Evolutionary conservation across 306 rosid genomes (phyloP).

Genomic region (Notholithocarpus densiflorus): DNA sequence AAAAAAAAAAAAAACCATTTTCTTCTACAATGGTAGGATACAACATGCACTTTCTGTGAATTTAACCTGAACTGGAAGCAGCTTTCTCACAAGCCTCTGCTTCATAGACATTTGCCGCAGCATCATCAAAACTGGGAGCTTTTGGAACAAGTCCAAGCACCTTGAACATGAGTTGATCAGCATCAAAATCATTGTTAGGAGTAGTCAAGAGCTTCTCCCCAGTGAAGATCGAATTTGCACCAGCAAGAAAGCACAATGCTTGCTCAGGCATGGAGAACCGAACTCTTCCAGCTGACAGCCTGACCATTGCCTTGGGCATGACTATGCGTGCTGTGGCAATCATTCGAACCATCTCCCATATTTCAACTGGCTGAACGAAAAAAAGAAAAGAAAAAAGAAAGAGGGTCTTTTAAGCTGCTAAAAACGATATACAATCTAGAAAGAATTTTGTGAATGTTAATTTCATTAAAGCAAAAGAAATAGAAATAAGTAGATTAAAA

Average conservation of each 20-base stretch:
- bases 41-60: not conserved
- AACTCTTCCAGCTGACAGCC: conserved; percentile 93
- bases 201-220: conserved; percentile 97
- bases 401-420: not conserved
- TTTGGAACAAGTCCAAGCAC: conserved; percentile 47
- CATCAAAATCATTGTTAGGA: conserved; percentile 88
- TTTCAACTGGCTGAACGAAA: conserved; percentile 77
- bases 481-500: no score
- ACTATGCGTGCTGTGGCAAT: conserved; percentile 82
- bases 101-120: conserved; percentile 6
- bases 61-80: conserved; percentile 31
- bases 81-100: conserved; percentile 36
- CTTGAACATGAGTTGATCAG: conserved; percentile 64
- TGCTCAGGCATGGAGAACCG: conserved; percentile 94
- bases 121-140: conserved; percentile 39
- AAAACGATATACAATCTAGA: conserved; percentile 10
- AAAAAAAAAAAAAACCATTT: not conserved
- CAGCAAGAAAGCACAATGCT: conserved; percentile 89
- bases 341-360: conserved; percentile 99
- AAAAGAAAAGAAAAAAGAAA: not conserved
- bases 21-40: not conserved
- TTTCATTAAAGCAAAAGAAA: not conserved
- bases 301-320: conserved; percentile 96
- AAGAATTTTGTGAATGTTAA: not conserved
- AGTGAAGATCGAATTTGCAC: conserved; percentile 95